Percentiles rank a stretch among this genome's conserved stretches.
These are phyloP conservation scores for Boletus rubroflammeus DNA, from an alignment of 768 basidiomycete genomes.

Conservation along the genomic window DNA sequence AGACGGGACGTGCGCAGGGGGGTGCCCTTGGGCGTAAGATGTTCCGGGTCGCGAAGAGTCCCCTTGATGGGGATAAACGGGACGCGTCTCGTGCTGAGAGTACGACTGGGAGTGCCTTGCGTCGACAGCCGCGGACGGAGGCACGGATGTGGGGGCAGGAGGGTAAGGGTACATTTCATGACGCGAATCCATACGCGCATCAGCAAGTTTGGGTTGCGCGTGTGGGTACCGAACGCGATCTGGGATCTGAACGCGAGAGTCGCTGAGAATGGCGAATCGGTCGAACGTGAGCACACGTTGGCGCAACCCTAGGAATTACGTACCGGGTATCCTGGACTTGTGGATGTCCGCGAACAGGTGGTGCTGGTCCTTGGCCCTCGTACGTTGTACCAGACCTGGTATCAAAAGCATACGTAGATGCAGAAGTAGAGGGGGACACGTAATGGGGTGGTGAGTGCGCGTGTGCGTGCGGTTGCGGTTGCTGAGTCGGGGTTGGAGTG, in stretches of 20 bases:
- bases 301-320: background rate
- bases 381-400: constrained; percentile 16
- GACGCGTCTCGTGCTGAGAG: constrained; percentile 21
- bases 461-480: constrained; percentile 17
- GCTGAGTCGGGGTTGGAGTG: constrained; percentile 30
- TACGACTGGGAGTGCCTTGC: constrained; percentile 21
- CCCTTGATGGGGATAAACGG: constrained; percentile 16
- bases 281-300: background rate
- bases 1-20: constrained; percentile 4
- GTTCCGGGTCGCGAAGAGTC: constrained; percentile 21
- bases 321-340: constrained; percentile 24
- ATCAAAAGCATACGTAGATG: constrained; percentile 21
- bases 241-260: constrained; percentile 19
- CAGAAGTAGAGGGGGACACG: constrained; percentile 18
- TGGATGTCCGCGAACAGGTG: constrained; percentile 18
- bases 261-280: constrained; percentile 19
- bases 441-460: constrained; percentile 22
- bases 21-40: constrained; percentile 18
- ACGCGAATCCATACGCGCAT: constrained; percentile 25
- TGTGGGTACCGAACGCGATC: constrained; percentile 24
- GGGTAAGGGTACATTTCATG: constrained; percentile 24
- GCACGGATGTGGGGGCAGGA: constrained; percentile 9
- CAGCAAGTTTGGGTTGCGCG: constrained; percentile 16
- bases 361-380: constrained; percentile 11
- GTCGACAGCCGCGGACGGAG: constrained; percentile 17